Evolutionary conservation across 2,329 filamentous ascomycete genomes (phyloP), one percentile per base, ranked within the genome.

Genomic region (Diaporthe batatas): DNA sequence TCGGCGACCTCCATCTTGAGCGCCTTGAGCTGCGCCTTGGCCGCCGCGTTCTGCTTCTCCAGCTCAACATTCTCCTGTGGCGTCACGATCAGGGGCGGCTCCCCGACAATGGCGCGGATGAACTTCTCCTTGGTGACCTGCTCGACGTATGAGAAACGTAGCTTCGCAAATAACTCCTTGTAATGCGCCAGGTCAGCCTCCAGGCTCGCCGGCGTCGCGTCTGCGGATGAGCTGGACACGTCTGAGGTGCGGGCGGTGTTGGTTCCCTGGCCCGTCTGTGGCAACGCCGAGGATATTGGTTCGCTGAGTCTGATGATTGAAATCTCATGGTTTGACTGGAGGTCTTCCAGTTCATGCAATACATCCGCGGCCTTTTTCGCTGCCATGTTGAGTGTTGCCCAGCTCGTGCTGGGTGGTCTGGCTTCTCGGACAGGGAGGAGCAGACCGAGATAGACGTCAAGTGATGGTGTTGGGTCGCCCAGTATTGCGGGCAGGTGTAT

Each of bases 111-210:
- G 75, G 94, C 92, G 77, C 95, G 94, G 70, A 99, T 92, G 82
- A 98, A 98, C 79, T 98, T 97, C 82, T 99, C 96, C 84, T 98
- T 99, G 57, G 96, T 98, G 75, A 98, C 95, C 86, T 98, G 96
- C 83, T 99, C 96, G 77, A 98, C 93, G 83, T 98, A 98, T 76
- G 94, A 97, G 86, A 98, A 98, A 77, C 96, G 94, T 51, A 98
- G 88, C 84, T 99, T 98, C 54, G 94, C 93, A 83, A 98, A 99
- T 25, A 98, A 90, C 83, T 98, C 95, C 84, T 94, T 94, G 85
- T 98, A 98, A 82, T 98, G 95, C 39, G 89, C 87, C 36, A 98
- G 87, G 82, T 98, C 96, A 36, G 93, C 94, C 76, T 94, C 91
- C 10, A 98, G 87, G 23, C 92, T 92, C 21, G 92, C 89, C 0